phyloP scores from a whole-genome alignment of 495 filamentous ascomycete species.

The Penicillium subrubescens region DNA sequence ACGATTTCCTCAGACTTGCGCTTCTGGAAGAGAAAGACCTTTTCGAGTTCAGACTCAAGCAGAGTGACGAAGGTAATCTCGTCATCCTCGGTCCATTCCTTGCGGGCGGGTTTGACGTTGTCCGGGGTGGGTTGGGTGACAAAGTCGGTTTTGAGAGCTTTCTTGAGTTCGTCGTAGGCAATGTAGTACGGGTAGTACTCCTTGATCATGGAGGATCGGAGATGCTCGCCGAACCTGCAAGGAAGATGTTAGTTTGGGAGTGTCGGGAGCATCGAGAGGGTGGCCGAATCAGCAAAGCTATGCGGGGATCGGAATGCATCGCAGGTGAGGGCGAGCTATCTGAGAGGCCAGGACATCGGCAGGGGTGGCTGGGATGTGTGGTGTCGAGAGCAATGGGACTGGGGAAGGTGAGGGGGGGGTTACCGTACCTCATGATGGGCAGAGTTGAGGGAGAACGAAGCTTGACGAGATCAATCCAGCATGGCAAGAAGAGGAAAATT shows the following conservation, averaged over 20 bases:
- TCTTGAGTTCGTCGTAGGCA: constrained; percentile 91
- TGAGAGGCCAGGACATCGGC: background rate
- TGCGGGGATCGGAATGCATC: constrained; percentile 9
- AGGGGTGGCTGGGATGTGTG: background rate
- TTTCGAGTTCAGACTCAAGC: constrained; percentile 90
- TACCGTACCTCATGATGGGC: constrained; percentile 31
- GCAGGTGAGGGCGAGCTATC: background rate
- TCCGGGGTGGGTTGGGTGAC: constrained; percentile 55
- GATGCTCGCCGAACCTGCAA: constrained; percentile 93
- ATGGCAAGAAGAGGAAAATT: constrained; percentile 17
- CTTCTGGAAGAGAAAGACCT: constrained; percentile 94
- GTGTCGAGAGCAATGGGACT: background rate
- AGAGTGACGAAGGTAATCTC: constrained; percentile 84
- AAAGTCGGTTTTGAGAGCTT: constrained; percentile 75
- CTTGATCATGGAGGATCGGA: constrained; percentile 88
- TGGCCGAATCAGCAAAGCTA: background rate
- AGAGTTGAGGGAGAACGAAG: constrained; percentile 1
- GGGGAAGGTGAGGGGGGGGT: background rate
- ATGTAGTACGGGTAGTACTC: constrained; percentile 98
- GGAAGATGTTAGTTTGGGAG: constrained; percentile 26
- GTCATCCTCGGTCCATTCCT: constrained; percentile 87
- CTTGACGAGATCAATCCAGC: constrained; percentile 15
- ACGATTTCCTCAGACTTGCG: constrained; percentile 94
- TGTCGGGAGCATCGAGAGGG: background rate
- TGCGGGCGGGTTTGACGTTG: constrained; percentile 57